Conservation (phyloP, 129 eudicot species). For the Erigeron canadensis region DNA sequence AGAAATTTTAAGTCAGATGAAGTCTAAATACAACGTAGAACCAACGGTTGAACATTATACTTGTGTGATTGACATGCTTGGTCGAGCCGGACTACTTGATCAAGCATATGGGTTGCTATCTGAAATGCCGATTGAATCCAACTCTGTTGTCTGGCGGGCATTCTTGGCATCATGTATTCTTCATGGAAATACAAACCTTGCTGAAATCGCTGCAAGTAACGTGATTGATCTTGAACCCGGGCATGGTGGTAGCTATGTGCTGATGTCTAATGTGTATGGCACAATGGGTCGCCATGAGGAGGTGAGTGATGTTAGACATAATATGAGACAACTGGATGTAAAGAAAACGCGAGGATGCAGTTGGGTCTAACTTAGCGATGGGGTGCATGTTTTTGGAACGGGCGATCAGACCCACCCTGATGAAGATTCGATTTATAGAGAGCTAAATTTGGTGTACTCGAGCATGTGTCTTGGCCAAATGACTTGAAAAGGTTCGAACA, state of each 20-base stretch:
- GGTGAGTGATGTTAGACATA: slow-evolving; percentile 57
- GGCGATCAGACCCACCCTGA: slow-evolving; percentile 54
- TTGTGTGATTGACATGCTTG: slow-evolving; percentile 83
- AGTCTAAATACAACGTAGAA: slow-evolving; percentile 37
- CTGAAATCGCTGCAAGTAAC: slow-evolving; percentile 59
- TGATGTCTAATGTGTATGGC: slow-evolving; percentile 85
- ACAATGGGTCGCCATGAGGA: slow-evolving; percentile 61
- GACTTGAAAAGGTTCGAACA: slow-evolving; percentile 19
- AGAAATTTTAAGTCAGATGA: slow-evolving; percentile 55
- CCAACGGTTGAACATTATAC: slow-evolving; percentile 74
- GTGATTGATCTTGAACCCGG: slow-evolving; percentile 71
- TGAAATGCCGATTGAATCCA: slow-evolving; percentile 56
- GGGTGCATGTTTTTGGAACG: slow-evolving; percentile 56
- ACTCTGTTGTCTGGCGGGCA: slow-evolving; percentile 77
- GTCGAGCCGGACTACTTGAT: slow-evolving; percentile 77
- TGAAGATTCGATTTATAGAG: slow-evolving; percentile 41
- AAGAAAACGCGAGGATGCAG: slow-evolving; percentile 81
- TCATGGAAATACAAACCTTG: slow-evolving; percentile 63
- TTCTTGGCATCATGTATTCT: slow-evolving; percentile 69
- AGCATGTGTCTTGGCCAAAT: slow-evolving; percentile 32
- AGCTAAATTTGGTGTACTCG: slow-evolving; percentile 46
- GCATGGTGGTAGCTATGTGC: slow-evolving; percentile 82
- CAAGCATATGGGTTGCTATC: slow-evolving; percentile 62
- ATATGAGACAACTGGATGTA: slow-evolving; percentile 68
- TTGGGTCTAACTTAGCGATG: slow-evolving; percentile 68